phyloP scores from a whole-genome alignment of 768 basidiomycete genomes.

The Lyophyllum semitale region DNA sequence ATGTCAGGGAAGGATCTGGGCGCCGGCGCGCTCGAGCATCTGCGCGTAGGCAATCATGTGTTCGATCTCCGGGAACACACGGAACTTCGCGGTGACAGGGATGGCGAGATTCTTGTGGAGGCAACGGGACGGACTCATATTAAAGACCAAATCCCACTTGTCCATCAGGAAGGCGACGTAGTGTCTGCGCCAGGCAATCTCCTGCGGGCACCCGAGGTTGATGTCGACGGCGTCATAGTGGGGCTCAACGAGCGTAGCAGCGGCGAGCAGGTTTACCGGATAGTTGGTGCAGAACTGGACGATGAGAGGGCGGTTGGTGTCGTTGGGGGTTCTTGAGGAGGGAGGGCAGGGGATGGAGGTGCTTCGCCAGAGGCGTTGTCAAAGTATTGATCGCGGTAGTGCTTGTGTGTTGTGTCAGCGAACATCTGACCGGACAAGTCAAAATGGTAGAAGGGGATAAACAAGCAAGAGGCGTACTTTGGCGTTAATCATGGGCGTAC shows the following conservation, averaged over 20 bases:
- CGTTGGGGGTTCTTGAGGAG: neutral
- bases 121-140: slow-evolving; percentile 58
- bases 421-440: slow-evolving; percentile 54
- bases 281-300: slow-evolving; percentile 95
- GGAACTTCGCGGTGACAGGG: slow-evolving; percentile 97
- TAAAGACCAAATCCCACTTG: slow-evolving; percentile 88
- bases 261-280: slow-evolving; percentile 71
- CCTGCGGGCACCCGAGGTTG: slow-evolving; percentile 94
- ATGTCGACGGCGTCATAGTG: slow-evolving; percentile 94
- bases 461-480: slow-evolving; percentile 52
- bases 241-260: slow-evolving; percentile 75
- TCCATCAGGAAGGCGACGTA: slow-evolving; percentile 95
- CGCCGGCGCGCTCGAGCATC: slow-evolving; percentile 95
- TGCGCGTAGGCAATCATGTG: slow-evolving; percentile 92
- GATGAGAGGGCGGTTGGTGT: slow-evolving; percentile 79
- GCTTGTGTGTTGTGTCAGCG: slow-evolving; percentile 48
- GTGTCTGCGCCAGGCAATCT: slow-evolving; percentile 83
- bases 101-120: slow-evolving; percentile 81
- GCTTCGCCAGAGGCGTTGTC: slow-evolving; percentile 71
- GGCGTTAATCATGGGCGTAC: slow-evolving; percentile 98
- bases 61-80: slow-evolving; percentile 82
- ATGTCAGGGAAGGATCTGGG: slow-evolving; percentile 93
- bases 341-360: slow-evolving; percentile 33
- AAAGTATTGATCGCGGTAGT: slow-evolving; percentile 66
- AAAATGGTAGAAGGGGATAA: too few relatives aligned